Evolutionary conservation across 2,329 filamentous ascomycete species (phyloP).

Genomic region (Penicillium sp.): DNA sequence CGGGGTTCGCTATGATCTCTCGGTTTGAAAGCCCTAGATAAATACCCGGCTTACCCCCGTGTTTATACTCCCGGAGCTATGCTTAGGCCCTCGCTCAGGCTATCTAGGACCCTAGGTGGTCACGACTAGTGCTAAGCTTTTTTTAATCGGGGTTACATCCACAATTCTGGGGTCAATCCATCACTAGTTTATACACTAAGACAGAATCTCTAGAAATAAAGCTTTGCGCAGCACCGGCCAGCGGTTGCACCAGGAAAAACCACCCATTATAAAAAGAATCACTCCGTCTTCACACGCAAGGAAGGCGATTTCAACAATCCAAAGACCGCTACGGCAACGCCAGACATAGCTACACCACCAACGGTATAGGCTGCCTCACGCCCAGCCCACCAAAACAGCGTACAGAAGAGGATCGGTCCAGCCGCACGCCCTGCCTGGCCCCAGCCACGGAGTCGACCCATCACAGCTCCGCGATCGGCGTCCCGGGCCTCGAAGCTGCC

Average conservation of each 20-base stretch:
- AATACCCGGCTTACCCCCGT: too few species aligned
- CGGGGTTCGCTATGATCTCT: too few species aligned
- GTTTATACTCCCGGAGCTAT: too few species aligned
- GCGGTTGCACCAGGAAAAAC: background rate
- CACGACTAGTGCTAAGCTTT: too few species aligned
- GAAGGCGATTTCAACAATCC: slow-evolving; percentile 67
- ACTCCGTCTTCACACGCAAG: slow-evolving; percentile 13
- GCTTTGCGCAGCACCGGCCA: background rate
- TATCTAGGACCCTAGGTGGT: too few species aligned
- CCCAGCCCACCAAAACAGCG: slow-evolving; percentile 98
- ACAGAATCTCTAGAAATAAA: background rate
- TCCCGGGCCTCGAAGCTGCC: slow-evolving; percentile 85
- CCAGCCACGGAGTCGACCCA: slow-evolving; percentile 77
- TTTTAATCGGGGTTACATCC: too few species aligned
- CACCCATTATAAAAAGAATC: background rate
- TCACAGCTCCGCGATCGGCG: slow-evolving; percentile 78
- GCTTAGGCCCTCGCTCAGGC: too few species aligned
- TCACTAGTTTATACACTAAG: too few species aligned
- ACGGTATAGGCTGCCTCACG: slow-evolving; percentile 79
- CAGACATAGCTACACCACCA: slow-evolving; percentile 77
- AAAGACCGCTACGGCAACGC: slow-evolving; percentile 71
- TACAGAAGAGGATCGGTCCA: slow-evolving; percentile 88
- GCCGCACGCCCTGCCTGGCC: slow-evolving; percentile 86
- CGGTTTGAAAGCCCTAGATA: too few species aligned
- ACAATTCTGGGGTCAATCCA: too few species aligned